Base-by-base conservation (phyloP, 371 early-diverging fungal species). In the Mucor racemosus region DNA sequence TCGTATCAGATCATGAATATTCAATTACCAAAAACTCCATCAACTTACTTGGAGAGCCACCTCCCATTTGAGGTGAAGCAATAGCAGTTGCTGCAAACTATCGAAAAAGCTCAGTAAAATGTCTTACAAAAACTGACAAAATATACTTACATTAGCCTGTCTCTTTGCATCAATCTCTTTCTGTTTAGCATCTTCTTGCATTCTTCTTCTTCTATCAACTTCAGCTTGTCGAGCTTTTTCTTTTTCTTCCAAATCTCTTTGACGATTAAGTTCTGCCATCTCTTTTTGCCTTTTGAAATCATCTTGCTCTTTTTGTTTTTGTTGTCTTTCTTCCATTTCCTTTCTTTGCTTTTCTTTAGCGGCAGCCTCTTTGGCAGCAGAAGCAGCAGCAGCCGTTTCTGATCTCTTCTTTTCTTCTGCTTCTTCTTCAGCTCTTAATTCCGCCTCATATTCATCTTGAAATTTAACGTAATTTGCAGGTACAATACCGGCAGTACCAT, bases 391-490 rank as follows among this genome's bases (percentile, higher is more conserved):
- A 58, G 13, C 42, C 35, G 36, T 36, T 54, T 58, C 62, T 63
- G n/a, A 39, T 54, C 46, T 50, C 41, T 56, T 48, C n/a, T 63
- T 66, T 21, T 62, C 62, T 46, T 55, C 35, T 50, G 59, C 50
- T 62, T 35, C 53, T 33, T 58, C 42, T 17, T 55, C 59, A 6
- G 41, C 56, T 26, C 56, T 41, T 44, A 48, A 42, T 39, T 71
- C 35, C 15, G 53, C 63, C 59, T 69, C 71, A 53, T 72, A 65
- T 39, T 76, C 77, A 5, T 75, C 75, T 8, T 78, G 76, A 56
- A 85, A 76, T 62, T 77, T 57, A 9, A 88, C 67, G 62, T 88
- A 88, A 9, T 80, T 69, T 48, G 82, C 77, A n/a, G 88, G 88
- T 14, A 88, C 84, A 44, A 88, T 73, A 42, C 88, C 88, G 11